Evolutionary conservation across 2,329 filamentous ascomycete genomes (phyloP).

Genomic region (Magnaporthiopsis rhizophila): DNA sequence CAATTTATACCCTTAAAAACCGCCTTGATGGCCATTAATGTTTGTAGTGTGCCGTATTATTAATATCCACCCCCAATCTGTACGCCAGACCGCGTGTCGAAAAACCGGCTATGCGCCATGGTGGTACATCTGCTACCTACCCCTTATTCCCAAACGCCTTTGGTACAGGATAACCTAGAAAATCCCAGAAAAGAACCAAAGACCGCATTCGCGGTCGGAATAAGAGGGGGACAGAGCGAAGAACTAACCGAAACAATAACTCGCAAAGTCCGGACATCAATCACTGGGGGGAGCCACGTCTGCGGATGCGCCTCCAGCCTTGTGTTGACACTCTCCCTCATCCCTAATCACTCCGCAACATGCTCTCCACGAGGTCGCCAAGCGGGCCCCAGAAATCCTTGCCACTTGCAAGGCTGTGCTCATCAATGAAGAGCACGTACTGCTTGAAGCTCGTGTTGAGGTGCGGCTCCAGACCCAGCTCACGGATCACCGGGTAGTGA

Average conservation of each 20-base stretch:
- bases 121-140: neutral
- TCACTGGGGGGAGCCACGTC: neutral
- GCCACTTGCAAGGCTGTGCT: conserved; percentile 84
- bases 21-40: neutral
- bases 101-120: neutral
- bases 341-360: conserved; percentile 78
- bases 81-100: neutral
- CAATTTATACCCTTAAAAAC: neutral
- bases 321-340: neutral
- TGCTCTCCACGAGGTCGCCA: conserved; percentile 93
- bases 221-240: neutral
- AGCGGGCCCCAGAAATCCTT: conserved; percentile 97
- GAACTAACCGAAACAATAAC: neutral
- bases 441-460: conserved; percentile 99
- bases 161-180: neutral
- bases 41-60: neutral
- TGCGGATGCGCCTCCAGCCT: too few species aligned
- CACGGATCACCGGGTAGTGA: conserved; percentile 93
- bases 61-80: neutral
- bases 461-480: conserved; percentile 91
- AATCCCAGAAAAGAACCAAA: neutral
- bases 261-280: neutral
- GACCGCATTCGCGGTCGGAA: neutral
- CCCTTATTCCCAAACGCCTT: neutral
- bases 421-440: conserved; percentile 97